Evolutionary conservation across 2,329 filamentous ascomycete species (phyloP), one percentile per base, ranked within the genome.

Genomic region (Botryotinia calthae): DNA sequence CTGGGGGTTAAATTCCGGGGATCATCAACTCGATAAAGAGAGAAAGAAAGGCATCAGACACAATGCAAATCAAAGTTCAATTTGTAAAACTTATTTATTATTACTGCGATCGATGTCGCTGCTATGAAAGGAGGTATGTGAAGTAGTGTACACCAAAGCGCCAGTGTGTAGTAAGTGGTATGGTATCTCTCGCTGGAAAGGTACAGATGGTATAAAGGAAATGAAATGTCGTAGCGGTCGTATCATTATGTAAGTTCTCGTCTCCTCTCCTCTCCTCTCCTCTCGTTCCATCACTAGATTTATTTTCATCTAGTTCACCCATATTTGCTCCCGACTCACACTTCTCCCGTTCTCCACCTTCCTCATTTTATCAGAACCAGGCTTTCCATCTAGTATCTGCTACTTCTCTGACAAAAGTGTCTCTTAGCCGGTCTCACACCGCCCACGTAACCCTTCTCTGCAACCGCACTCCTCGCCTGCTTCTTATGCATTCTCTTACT

Each of bases 401-500:
- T 75, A 12, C 74, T 42, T 40, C 75, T 65, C 59, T 78, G 75
- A 75, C 77, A 76, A 62, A 76, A 78, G 25, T 65, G 74, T 68
- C 76, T 74, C 34, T 34, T 70, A 2, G 70, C 72, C 1, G 72
- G 72, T 1, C 51, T 67, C 18, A 70, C 72, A 14, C 75, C 76
- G 12, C 73, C 73, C 3, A 63, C 74, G 59, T 78, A 77, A 1
- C 75, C 76, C 42, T 71, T 67, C 63, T 76, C 74, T 2, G n/a
- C 56, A 16, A 40, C 28, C 2, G 44, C 46, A 63, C 40, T 70
- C 51, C 65, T 76, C 46, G 42, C 71, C 73, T 48, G 79, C 75
- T 70, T 75, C 73, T 54, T 78, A 71, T 34, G 84, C 83, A 71
- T 84, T 85, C 72, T 73, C 58, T 58, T 71, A 51, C 72, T 73